Conservation (phyloP, 192 early-diverging fungal species). For the Entophlyctis luteolus region DNA sequence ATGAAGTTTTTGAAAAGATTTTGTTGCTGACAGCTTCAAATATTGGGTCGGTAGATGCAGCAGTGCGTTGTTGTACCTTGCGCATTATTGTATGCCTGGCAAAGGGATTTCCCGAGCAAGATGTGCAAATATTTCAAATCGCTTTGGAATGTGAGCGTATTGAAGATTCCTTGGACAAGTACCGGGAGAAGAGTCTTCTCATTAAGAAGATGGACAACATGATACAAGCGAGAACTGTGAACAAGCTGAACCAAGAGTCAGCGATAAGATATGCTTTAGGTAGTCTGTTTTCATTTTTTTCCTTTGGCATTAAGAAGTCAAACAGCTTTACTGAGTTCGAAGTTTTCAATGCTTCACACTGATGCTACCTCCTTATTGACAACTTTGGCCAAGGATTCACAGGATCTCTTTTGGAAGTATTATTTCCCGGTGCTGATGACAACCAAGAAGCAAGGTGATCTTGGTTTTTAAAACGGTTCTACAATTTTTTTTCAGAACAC, state of each 20-base stretch:
- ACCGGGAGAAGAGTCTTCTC: constrained; percentile 76
- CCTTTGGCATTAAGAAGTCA: neutral
- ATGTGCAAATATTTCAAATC: constrained; percentile 29
- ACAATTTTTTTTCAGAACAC: neutral
- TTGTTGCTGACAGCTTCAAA: constrained; percentile 54
- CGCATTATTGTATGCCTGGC: constrained; percentile 68
- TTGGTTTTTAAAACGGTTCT: neutral
- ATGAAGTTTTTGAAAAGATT: constrained; percentile 22
- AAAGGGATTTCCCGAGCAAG: constrained; percentile 43
- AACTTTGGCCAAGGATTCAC: constrained; percentile 46
- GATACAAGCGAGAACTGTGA: constrained; percentile 55
- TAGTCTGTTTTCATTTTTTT: constrained; percentile 25
- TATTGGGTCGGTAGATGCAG: constrained; percentile 55
- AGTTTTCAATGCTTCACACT: constrained; percentile 80
- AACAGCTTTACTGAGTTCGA: constrained; percentile 66
- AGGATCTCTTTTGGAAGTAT: constrained; percentile 24
- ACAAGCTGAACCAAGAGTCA: constrained; percentile 65
- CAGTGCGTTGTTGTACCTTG: constrained; percentile 61
- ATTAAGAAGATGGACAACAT: constrained; percentile 70
- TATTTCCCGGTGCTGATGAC: constrained; percentile 5
- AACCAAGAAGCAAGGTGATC: constrained; percentile 20
- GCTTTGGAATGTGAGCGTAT: constrained; percentile 63
- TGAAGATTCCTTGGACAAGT: constrained; percentile 55
- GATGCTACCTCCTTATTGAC: constrained; percentile 54
- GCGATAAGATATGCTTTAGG: constrained; percentile 65